Evolutionary conservation across 768 basidiomycete genomes (phyloP).

Genomic region (Hebeloma cylindrosporum): DNA sequence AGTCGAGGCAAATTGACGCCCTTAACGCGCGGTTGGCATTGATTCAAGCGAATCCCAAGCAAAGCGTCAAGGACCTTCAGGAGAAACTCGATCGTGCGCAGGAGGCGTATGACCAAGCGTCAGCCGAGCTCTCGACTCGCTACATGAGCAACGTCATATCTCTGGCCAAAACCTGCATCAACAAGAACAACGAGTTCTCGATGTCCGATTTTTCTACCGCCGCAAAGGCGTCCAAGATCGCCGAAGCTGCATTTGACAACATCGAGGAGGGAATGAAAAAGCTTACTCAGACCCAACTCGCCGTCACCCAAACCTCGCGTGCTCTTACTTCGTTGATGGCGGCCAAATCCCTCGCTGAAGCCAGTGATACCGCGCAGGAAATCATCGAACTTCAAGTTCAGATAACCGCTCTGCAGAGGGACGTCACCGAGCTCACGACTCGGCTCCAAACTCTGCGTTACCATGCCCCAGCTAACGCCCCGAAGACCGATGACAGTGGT

Average conservation of each 20-base stretch:
- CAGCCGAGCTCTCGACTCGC: constrained; percentile 15
- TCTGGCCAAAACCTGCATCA: constrained; percentile 24
- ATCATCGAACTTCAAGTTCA: constrained; percentile 15
- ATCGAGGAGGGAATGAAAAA: too few species aligned
- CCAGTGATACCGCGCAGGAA: constrained; percentile 20
- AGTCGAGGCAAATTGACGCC: constrained; percentile 24
- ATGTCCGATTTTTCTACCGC: constrained; percentile 9
- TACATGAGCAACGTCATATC: constrained; percentile 24
- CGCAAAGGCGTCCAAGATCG: too few species aligned
- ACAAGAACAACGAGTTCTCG: constrained; percentile 11
- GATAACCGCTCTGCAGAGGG: constrained; percentile 18
- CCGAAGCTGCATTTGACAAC: too few species aligned
- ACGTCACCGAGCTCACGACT: constrained; percentile 20
- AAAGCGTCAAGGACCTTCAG: constrained; percentile 18
- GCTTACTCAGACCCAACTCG: too few species aligned
- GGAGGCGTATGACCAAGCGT: constrained; percentile 15
- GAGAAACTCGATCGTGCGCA: constrained; percentile 20
- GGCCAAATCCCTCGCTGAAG: constrained; percentile 18
- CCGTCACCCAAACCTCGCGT: constrained; percentile 17
- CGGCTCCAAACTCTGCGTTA: constrained; percentile 15
- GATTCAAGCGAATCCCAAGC: constrained; percentile 15
- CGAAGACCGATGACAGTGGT: too few species aligned
- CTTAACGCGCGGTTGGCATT: constrained; percentile 23
- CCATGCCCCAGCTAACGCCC: neutral
- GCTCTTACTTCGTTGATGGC: constrained; percentile 18